These are phyloP conservation scores for Urochloa ruziziensis DNA, from an alignment of 176 grass and related monocot genomes.

Conservation along the genomic window DNA sequence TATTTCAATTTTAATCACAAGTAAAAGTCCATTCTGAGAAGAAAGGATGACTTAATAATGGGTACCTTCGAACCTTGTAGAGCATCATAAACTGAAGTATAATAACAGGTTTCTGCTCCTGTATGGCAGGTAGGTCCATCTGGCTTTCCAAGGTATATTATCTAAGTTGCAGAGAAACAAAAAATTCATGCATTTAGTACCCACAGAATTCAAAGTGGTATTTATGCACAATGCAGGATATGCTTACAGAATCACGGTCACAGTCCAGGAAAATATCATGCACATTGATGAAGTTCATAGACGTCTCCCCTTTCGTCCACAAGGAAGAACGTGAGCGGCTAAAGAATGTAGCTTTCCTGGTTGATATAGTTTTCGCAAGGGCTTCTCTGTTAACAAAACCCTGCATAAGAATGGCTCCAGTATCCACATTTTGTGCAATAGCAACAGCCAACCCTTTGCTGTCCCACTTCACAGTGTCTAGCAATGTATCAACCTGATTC, in stretches of 20 bases:
- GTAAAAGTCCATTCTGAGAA: background rate
- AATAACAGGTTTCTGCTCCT: slow-evolving; percentile 86
- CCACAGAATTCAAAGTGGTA: background rate
- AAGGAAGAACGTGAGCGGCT: slow-evolving; percentile 77
- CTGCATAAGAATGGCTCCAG: slow-evolving; percentile 95
- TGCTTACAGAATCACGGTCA: slow-evolving; percentile 87
- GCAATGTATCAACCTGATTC: slow-evolving; percentile 52
- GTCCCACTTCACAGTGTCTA: slow-evolving; percentile 91
- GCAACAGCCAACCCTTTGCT: slow-evolving; percentile 84
- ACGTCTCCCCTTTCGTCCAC: slow-evolving; percentile 98
- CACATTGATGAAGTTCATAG: slow-evolving; percentile 93
- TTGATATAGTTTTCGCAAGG: slow-evolving; percentile 65
- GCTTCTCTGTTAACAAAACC: slow-evolving; percentile 87
- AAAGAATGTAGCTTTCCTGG: slow-evolving; percentile 85
- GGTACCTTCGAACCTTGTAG: slow-evolving; percentile 70
- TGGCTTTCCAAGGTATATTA: slow-evolving; percentile 95
- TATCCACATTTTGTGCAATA: slow-evolving; percentile 86
- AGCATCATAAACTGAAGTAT: slow-evolving; percentile 74
- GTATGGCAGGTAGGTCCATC: slow-evolving; percentile 98
- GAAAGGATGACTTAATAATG: background rate
- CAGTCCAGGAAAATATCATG: slow-evolving; percentile 88
- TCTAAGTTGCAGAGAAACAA: slow-evolving; percentile 40
- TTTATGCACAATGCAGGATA: slow-evolving; percentile 14
- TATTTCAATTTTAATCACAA: background rate
- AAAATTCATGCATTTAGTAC: background rate